A percentile compares a stretch with the other conserved stretches of the same genome.
Evolutionary conservation across 306 rosid species (phyloP).

Genomic region (Cicer arietinum): DNA sequence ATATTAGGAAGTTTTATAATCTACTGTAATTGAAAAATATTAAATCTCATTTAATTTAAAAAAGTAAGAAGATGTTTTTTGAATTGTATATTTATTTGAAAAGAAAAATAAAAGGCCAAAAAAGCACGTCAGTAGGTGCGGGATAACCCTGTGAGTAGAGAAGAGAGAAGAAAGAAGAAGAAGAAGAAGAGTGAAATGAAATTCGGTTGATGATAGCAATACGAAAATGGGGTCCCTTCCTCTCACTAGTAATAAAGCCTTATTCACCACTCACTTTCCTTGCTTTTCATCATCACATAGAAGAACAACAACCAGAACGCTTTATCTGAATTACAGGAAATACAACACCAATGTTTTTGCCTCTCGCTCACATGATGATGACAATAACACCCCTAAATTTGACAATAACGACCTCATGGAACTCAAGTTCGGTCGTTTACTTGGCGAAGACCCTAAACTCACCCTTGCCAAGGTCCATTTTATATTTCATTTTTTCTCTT

Average conservation of each 20-base stretch:
- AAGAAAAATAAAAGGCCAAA: background rate
- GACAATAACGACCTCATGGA: conserved; percentile 82
- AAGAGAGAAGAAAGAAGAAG: background rate
- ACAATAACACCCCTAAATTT: conserved; percentile 59
- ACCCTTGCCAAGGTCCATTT: conserved; percentile 80
- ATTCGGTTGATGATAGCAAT: conserved; percentile 6
- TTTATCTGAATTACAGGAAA: conserved; percentile 44
- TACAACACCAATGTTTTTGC: conserved; percentile 49
- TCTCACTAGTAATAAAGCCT: conserved; percentile 52
- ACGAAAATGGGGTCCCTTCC: conserved; percentile 65
- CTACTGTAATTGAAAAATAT: too few relatives aligned
- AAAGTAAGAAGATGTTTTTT: too few relatives aligned
- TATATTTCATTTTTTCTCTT: background rate
- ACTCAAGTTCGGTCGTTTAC: conserved; percentile 85
- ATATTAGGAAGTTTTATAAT: too few relatives aligned
- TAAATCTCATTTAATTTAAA: too few relatives aligned
- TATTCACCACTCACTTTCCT: conserved; percentile 51
- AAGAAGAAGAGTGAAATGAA: background rate
- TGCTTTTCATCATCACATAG: conserved; percentile 38
- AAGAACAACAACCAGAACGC: conserved; percentile 30
- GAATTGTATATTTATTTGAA: too few relatives aligned
- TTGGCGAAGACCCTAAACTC: conserved; percentile 94
- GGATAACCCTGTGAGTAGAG: conserved; percentile 16
- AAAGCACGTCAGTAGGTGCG: conserved; percentile 1
- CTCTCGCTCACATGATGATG: conserved; percentile 40